Evolutionary conservation across 1,284 basidiomycete genomes (phyloP).

Genomic region (Xerocomus amazonicus): DNA sequence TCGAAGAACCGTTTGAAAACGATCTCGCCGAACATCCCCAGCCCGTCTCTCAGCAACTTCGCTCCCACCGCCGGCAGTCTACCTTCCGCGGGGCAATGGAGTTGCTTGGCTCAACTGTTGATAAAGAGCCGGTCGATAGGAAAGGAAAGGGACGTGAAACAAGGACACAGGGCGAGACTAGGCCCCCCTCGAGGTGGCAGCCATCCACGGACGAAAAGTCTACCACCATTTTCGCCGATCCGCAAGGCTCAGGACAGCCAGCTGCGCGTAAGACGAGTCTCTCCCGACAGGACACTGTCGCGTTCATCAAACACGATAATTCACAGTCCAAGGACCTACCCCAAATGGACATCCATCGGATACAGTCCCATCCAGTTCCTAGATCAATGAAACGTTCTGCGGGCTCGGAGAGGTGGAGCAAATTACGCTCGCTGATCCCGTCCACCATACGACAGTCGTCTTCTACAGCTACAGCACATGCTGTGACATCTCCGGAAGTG

Average conservation of each 20-base stretch:
- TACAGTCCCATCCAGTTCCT: slow-evolving; percentile 46
- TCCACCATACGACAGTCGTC: slow-evolving; percentile 39
- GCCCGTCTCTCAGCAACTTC: slow-evolving; percentile 24
- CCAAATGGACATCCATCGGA: slow-evolving; percentile 29
- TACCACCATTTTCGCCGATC: slow-evolving; percentile 33
- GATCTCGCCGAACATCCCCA: slow-evolving; percentile 29
- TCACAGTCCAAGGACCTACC: slow-evolving; percentile 13
- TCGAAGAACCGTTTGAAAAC: slow-evolving; percentile 29
- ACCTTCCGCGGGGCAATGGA: slow-evolving; percentile 66
- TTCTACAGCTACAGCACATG: slow-evolving; percentile 36
- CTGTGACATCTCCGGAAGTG: slow-evolving; percentile 50
- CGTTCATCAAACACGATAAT: slow-evolving; percentile 4
- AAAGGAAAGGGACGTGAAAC: slow-evolving; percentile 56
- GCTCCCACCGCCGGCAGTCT: slow-evolving; percentile 33
- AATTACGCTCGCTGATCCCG: slow-evolving; percentile 63
- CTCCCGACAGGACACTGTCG: slow-evolving; percentile 8
- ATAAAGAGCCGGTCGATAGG: slow-evolving; percentile 43
- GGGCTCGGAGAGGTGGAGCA: slow-evolving; percentile 52
- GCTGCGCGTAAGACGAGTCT: slow-evolving; percentile 11
- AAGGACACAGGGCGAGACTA: slow-evolving; percentile 44
- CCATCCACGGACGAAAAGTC: slow-evolving; percentile 46
- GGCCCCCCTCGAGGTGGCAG: slow-evolving; percentile 56
- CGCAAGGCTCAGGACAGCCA: slow-evolving; percentile 9
- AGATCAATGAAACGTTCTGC: slow-evolving; percentile 30
- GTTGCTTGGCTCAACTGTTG: slow-evolving; percentile 28